phyloP scores from a whole-genome alignment of 192 early-diverging fungal species.

The Pilobolus umbonatus region DNA sequence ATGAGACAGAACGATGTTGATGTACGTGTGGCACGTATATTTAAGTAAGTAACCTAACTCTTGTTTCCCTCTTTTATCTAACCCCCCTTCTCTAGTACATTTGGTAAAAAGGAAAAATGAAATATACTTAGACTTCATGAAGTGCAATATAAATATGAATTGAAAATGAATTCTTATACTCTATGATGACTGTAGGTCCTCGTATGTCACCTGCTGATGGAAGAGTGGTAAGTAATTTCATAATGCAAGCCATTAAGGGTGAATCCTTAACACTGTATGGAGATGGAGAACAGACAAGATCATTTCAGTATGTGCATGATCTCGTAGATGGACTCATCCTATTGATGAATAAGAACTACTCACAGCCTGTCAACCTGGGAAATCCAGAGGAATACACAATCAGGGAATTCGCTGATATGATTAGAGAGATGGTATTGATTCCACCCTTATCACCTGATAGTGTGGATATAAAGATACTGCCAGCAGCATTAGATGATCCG shows the following conservation, averaged over 20 bases:
- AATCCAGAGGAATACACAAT: conserved; percentile 86
- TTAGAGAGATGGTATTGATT: conserved; percentile 54
- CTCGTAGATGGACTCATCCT: conserved; percentile 76
- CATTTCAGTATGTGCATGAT: conserved; percentile 84
- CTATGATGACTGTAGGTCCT: conserved; percentile 41
- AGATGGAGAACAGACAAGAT: conserved; percentile 72
- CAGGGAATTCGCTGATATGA: conserved; percentile 70
- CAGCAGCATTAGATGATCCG: conserved; percentile 71
- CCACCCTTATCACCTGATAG: conserved; percentile 14
- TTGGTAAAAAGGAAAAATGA: conserved; percentile 23
- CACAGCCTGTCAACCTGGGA: conserved; percentile 73
- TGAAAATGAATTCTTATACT: not conserved
- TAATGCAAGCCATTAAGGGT: conserved; percentile 74
- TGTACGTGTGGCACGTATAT: conserved; percentile 74
- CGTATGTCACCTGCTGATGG: conserved; percentile 83
- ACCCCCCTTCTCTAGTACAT: conserved; percentile 6
- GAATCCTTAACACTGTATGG: conserved; percentile 78
- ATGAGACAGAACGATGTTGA: conserved; percentile 70
- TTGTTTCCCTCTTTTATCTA: too few relatives aligned
- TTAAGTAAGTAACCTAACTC: conserved; percentile 44
- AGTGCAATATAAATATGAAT: too few relatives aligned
- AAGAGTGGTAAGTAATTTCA: conserved; percentile 82
- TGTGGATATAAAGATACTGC: conserved; percentile 53
- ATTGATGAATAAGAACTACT: conserved; percentile 68
- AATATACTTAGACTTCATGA: too few relatives aligned